These are phyloP conservation scores for Fusarium sp. DNA, from an alignment of 2,329 filamentous ascomycete species.

Conservation along the genomic window DNA sequence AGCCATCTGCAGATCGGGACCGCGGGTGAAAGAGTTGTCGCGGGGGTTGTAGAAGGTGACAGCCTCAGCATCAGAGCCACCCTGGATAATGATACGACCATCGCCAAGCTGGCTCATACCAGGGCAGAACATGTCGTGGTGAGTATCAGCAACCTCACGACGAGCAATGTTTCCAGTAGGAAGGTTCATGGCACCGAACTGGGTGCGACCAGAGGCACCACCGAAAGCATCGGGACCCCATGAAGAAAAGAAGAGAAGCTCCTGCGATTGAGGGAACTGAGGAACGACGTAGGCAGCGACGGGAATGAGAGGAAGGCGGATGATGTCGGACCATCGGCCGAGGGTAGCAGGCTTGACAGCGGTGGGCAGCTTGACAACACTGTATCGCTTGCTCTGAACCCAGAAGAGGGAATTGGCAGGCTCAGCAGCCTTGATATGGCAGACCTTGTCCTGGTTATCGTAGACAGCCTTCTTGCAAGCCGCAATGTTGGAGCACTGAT, in stretches of 20 bases:
- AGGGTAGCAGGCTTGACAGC: not conserved
- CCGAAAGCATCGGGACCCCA: slow-evolving; percentile 34
- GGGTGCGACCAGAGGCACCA: slow-evolving; percentile 30
- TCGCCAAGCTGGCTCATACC: slow-evolving; percentile 61
- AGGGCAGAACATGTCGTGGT: slow-evolving; percentile 68
- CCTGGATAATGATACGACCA: slow-evolving; percentile 63
- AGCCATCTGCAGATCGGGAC: slow-evolving; percentile 56
- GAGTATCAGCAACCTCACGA: slow-evolving; percentile 53
- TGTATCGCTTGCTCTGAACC: slow-evolving; percentile 31
- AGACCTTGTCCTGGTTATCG: slow-evolving; percentile 36
- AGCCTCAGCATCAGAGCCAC: slow-evolving; percentile 61
- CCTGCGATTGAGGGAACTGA: slow-evolving; percentile 20
- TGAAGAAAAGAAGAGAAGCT: slow-evolving; percentile 34
- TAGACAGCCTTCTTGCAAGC: slow-evolving; percentile 35
- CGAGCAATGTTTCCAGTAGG: slow-evolving; percentile 17
- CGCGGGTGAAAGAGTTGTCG: slow-evolving; percentile 53
- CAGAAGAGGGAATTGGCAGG: slow-evolving; percentile 29
- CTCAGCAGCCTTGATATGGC: slow-evolving; percentile 31
- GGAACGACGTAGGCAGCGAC: slow-evolving; percentile 38
- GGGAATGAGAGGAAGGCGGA: slow-evolving; percentile 29
- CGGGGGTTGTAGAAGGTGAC: slow-evolving; percentile 61
- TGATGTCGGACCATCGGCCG: slow-evolving; percentile 33
- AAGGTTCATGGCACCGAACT: slow-evolving; percentile 23
- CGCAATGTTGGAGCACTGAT: slow-evolving; percentile 23
- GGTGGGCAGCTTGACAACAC: slow-evolving; percentile 17